Base-by-base conservation (phyloP, 1,284 basidiomycete species). In the Wallemia mellicola region DNA sequence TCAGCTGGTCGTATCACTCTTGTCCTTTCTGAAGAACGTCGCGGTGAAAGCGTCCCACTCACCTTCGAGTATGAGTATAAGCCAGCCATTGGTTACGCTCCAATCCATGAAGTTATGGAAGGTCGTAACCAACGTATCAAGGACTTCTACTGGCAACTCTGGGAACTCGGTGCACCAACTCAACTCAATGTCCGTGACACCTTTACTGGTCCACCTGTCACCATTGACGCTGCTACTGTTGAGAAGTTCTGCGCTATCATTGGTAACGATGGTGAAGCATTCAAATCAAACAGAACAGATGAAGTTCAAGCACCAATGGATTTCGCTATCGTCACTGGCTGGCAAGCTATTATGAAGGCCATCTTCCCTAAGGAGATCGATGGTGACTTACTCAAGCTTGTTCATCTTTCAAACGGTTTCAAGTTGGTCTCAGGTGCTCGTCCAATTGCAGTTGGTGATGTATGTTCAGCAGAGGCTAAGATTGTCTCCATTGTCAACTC, bases 401-500 rank as follows among this genome's bases (percentile, higher is more conserved):
- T 98, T 54, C 94, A 98, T 70, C 78, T 98, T 30, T 87, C 87
- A 38, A 98, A 98, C 70, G 87, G 86, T 57, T 98, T 98, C 81
- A 82, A 81, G 62, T 77, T 91, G 68, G 72, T 94, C 61, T 77
- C 83, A 27, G 85, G 83, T 60, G 79, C 82, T 25, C 76, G 74
- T 59, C 79, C 83, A 58, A 77, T 96, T 60, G 73, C 77, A 64
- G 88, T 79, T 58, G 91, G 88, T 24, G 91, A 98, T 65, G 76
- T 83, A 33, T 95, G 91, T 76, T 82, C 81, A 60, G 83, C 89
- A 19, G 83, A 87, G 66, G 91, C 91, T 56, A 78, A 76, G 60
- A 88, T 96, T 63, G 76, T 82, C 55, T 89, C 88, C 9, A 86
- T 98, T 63, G 81, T 78, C 67, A 98, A 95, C 71, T 79, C 79